A percentile compares a stretch with the other conserved stretches of the same genome.
Evolutionary conservation across 768 basidiomycete species (phyloP).

Genomic region (Rhizopogon vesiculosus): DNA sequence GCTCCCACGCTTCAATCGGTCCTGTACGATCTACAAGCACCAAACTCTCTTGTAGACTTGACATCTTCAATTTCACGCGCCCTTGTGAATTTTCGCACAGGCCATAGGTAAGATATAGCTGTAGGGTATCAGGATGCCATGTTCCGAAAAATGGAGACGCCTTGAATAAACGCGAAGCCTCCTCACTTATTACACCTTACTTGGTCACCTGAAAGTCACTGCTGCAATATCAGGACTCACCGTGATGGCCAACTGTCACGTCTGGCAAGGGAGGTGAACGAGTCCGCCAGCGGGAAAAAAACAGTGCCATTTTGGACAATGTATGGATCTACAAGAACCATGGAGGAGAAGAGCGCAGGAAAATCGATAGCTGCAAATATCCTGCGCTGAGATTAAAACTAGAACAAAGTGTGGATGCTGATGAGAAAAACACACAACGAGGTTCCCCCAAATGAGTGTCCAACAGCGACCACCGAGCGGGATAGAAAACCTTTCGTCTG

Average conservation of each 20-base stretch:
- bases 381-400: slow-evolving; percentile 27
- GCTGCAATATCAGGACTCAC: slow-evolving; percentile 27
- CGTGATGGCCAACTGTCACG: slow-evolving; percentile 60
- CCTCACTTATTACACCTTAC: slow-evolving; percentile 38
- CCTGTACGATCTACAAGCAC: slow-evolving; percentile 46
- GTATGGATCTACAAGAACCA: slow-evolving; percentile 79
- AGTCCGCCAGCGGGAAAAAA: not conserved
- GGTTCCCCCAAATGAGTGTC: slow-evolving; percentile 85
- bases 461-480: slow-evolving; percentile 60
- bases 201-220: not conserved
- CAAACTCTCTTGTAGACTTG: slow-evolving; percentile 58
- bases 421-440: slow-evolving; percentile 48
- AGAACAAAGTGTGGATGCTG: not conserved
- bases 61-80: slow-evolving; percentile 58
- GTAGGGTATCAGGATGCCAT: slow-evolving; percentile 65
- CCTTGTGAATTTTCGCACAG: slow-evolving; percentile 31
- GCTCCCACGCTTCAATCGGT: slow-evolving; percentile 20
- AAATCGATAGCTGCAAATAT: slow-evolving; percentile 56
- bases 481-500: slow-evolving; percentile 40
- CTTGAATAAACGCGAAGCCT: slow-evolving; percentile 46
- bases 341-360: slow-evolving; percentile 63
- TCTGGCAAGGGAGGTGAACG: slow-evolving; percentile 49
- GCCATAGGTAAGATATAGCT: slow-evolving; percentile 58
- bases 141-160: slow-evolving; percentile 60
- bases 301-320: slow-evolving; percentile 30